phyloP scores from a whole-genome alignment of 1,284 basidiomycete genomes.

The Trichosporon asahii region DNA sequence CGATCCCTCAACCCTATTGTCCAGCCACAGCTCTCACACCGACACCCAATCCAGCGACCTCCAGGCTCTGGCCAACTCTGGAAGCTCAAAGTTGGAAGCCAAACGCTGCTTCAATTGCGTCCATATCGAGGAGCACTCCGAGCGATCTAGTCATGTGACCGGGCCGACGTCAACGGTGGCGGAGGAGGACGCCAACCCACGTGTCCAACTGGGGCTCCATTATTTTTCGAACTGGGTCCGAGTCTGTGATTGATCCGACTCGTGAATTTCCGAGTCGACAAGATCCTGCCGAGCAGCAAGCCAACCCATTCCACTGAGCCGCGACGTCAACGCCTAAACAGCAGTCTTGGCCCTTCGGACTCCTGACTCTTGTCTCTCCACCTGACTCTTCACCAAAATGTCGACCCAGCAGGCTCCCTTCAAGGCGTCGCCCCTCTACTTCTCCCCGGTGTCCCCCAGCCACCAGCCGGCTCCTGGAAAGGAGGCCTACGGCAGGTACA shows the following conservation, averaged over 20 bases:
- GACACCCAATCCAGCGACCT: neutral
- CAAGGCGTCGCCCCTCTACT: slow-evolving; percentile 40
- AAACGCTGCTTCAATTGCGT: neutral
- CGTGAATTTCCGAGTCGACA: slow-evolving; percentile 6
- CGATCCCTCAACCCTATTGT: neutral
- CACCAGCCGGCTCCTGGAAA: slow-evolving; percentile 28
- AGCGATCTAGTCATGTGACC: neutral
- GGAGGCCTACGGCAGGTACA: slow-evolving; percentile 32
- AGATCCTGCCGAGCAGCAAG: neutral
- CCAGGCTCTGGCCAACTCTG: neutral
- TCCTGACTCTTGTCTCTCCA: neutral
- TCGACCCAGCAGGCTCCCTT: slow-evolving; percentile 23
- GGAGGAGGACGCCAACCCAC: neutral
- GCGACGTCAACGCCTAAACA: neutral
- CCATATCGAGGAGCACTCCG: neutral
- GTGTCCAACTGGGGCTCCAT: neutral
- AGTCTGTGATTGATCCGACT: slow-evolving; percentile 2
- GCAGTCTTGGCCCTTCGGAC: neutral
- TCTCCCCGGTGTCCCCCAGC: slow-evolving; percentile 38
- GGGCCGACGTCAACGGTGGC: neutral
- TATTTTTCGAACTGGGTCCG: neutral
- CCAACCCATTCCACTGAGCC: neutral
- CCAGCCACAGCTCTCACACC: neutral
- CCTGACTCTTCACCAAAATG: slow-evolving; percentile 7
- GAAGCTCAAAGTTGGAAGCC: neutral